A percentile compares a stretch with the other conserved stretches of the same genome.
phyloP scores from a whole-genome alignment of 2,329 filamentous ascomycete species.

The Colletotrichum spaethianum region DNA sequence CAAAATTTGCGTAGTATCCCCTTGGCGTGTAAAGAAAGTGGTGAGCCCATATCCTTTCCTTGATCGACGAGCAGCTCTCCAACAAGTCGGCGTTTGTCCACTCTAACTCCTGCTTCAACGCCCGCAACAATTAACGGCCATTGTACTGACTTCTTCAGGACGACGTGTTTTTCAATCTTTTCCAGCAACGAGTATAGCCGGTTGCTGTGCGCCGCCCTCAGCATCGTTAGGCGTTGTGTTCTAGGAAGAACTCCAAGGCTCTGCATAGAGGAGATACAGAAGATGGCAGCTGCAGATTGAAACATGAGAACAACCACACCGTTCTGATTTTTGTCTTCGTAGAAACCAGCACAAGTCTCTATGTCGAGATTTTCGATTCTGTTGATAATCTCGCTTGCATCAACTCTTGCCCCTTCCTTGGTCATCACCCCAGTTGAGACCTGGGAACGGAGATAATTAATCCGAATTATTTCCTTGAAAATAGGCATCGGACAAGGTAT shows the following conservation, averaged over 20 bases:
- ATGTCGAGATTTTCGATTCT: constrained; percentile 49
- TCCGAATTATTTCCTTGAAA: constrained; percentile 52
- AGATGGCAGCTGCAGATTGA: constrained; percentile 51
- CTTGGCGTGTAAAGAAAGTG: constrained; percentile 50
- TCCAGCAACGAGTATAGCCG: constrained; percentile 43
- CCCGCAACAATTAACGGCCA: constrained; percentile 56
- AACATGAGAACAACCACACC: constrained; percentile 50
- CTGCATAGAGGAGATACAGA: constrained; percentile 55
- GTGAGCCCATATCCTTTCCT: constrained; percentile 47
- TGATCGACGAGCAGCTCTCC: constrained; percentile 45
- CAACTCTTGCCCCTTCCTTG: constrained; percentile 27
- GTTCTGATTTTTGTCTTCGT: constrained; percentile 44
- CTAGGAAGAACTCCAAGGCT: constrained; percentile 49
- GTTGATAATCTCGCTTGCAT: constrained; percentile 24
- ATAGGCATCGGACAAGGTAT: constrained; percentile 50
- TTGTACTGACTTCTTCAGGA: constrained; percentile 46
- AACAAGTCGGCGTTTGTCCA: constrained; percentile 45
- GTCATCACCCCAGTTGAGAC: constrained; percentile 35
- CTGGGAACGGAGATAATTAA: constrained; percentile 53
- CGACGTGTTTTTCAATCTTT: constrained; percentile 32
- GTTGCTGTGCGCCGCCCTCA: constrained; percentile 34
- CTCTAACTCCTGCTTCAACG: constrained; percentile 46
- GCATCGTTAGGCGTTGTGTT: constrained; percentile 32
- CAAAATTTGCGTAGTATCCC: constrained; percentile 52
- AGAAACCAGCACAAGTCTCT: constrained; percentile 48